Percentiles rank a stretch among this genome's conserved stretches.
These are phyloP conservation scores for Tylopilus felleus DNA, from an alignment of 768 basidiomycete genomes.

Conservation along the genomic window DNA sequence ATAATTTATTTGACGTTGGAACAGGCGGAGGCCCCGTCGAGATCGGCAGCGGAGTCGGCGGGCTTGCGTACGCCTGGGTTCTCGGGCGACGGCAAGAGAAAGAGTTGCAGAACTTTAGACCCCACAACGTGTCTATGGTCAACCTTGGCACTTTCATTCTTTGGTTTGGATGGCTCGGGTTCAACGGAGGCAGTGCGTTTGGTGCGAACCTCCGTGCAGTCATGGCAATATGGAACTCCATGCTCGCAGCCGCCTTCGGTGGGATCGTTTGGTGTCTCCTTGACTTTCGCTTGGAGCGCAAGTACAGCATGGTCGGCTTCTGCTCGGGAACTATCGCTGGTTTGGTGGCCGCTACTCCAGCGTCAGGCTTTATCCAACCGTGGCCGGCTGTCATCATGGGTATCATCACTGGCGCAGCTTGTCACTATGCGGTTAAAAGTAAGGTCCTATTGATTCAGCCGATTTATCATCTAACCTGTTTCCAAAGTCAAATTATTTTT, in stretches of 20 bases:
- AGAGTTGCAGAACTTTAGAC: conserved; percentile 75
- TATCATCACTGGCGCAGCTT: conserved; percentile 62
- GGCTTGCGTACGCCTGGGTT: conserved; percentile 83
- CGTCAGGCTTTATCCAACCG: conserved; percentile 74
- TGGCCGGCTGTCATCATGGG: conserved; percentile 80
- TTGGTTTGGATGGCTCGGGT: conserved; percentile 88
- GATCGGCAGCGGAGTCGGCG: conserved; percentile 80
- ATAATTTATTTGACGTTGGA: not conserved
- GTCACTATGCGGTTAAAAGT: conserved; percentile 86
- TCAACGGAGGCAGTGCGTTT: conserved; percentile 88
- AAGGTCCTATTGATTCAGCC: conserved; percentile 22
- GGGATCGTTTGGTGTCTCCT: conserved; percentile 81
- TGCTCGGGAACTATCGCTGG: conserved; percentile 88
- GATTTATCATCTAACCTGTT: conserved; percentile 9
- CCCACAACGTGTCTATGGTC: conserved; percentile 84
- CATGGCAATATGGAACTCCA: conserved; percentile 85
- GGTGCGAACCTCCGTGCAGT: conserved; percentile 86
- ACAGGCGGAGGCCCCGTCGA: conserved; percentile 84
- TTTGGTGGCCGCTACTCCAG: conserved; percentile 85
- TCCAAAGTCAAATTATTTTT: conserved; percentile 62
- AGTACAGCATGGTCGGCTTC: conserved; percentile 89
- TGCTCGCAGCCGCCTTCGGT: conserved; percentile 78
- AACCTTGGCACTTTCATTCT: conserved; percentile 81
- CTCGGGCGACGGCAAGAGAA: conserved; percentile 76
- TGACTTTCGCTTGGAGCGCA: conserved; percentile 75